Base-by-base conservation (phyloP, 495 filamentous ascomycete species). In the Neurospora sp. region DNA sequence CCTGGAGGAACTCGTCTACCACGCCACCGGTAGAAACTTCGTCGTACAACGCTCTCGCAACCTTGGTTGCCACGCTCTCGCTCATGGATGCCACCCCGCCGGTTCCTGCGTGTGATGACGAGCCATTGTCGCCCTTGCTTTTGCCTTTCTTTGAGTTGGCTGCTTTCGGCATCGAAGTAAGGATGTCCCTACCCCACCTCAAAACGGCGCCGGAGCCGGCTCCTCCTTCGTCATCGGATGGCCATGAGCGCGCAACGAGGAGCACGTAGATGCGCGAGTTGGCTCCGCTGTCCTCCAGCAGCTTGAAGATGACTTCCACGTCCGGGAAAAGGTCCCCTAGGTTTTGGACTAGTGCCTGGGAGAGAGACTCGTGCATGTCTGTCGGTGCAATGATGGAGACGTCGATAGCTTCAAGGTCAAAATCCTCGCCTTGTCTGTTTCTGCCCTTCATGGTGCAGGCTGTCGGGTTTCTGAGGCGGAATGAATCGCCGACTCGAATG, bases 1-100 rank as follows among this genome's bases (percentile, higher is more conserved):
- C 94, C 78, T 92, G 87, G 78, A 94, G 87, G 75, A 89, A 83
- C 77, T 88, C 86, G 78, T 96, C 93, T 9, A 94, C 88, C 31
- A 83, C 84, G 6, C 87, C 87, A 1, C 85, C 85, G 53, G 82
- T 78, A 10, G 77, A 73, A 7, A 92, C 77, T 76, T 94, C 91
- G 5, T 80, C 77, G 38, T 87, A 81, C 40, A 96, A 83, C 18
- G 87, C 84, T 65, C 81, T 83, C n/a, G 89, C 83, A 31, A 93
- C 88, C 41, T 80, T 81, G 38, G 80, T 73, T 31, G 85, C 80
- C n/a, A 88, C 78, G 68, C 80, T 79, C 27, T 76, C 74, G 61
- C 78, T 79, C 46, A 85, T 44, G 7, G 79, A 77, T 9, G 74
- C 14, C 39, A 59, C 69, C 68, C 65, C 71, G 4, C 16, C 12